Base-by-base conservation (phyloP, 148 eudicot genomes). In the Silene latifolia region DNA sequence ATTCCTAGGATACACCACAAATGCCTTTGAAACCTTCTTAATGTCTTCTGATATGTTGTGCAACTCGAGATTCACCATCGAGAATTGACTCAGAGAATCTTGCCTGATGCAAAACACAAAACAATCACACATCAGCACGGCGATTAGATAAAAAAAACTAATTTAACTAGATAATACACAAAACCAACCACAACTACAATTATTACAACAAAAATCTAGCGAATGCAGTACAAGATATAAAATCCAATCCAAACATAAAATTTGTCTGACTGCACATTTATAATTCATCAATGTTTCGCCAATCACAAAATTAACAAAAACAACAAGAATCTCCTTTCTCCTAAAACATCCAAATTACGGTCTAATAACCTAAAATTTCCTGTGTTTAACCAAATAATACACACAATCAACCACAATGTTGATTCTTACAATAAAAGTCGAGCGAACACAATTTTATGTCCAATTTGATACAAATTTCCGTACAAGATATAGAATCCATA, bases 41-140 rank as follows among this genome's bases (percentile, higher is more conserved):
- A 92, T 88, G 71, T 96, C 99, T 81, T 96, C 94, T 42, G 92
- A 97, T 39, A 96, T 90, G 79, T 87, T 96, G 74, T 63, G 90
- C 42, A 96, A 89, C 89, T 92, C 98, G 14, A 96, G 88, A 84
- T 96, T 96, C 74, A 96, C 98, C 98, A 96, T 96, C 3, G 99
- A 92, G 82, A 92, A 96, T 79, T 92, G 98, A 56, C 92, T 87
- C 76, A 89, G 62, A 11, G 85, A 74, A 81, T 92, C 98, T 74
- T 96, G 98, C 99, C 97, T 95, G 85, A 67, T 69, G 0, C 14
- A 5, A 29, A 27, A 27, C 35, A 51, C 61, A 24, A 53, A 51
- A 51, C 56, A 13, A 4, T 15, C 18, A 51, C 18, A 51, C 56
- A 51, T 51, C 17, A 51, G 17, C 56, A 51, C 17, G 17, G 4